Conservation (phyloP, 73 alveolate species). For the Paramecium pentaurelia region DNA sequence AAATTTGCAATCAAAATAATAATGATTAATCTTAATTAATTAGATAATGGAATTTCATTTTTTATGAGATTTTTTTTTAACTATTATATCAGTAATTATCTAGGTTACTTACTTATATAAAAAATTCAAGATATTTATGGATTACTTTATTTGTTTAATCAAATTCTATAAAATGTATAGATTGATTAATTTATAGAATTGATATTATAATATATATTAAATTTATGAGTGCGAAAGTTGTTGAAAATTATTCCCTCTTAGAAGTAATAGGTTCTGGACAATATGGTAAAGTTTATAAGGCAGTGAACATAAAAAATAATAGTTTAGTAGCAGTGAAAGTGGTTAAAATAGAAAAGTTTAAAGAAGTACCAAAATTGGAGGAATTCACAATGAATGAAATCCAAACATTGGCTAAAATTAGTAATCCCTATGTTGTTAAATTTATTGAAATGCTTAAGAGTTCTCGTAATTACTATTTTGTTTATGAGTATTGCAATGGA, state of each 20-base stretch:
- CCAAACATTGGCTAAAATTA: conserved; percentile 51
- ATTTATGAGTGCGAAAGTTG: conserved; percentile 28
- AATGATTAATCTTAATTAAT: not conserved
- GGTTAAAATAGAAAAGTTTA: conserved; percentile 55
- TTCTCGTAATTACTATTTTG: conserved; percentile 35
- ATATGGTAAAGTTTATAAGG: conserved; percentile 63
- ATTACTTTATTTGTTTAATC: not conserved
- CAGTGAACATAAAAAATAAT: conserved; percentile 46
- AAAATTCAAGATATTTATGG: not conserved
- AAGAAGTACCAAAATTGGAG: conserved; percentile 60
- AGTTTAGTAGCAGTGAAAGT: conserved; percentile 55
- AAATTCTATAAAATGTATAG: not conserved
- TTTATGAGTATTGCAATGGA: conserved; percentile 59
- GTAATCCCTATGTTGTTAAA: conserved; percentile 44
- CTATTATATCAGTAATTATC: not conserved
- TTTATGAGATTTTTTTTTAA: not conserved
- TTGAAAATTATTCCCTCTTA: conserved; percentile 50
- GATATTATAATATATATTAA: not conserved
- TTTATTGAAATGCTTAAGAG: conserved; percentile 60
- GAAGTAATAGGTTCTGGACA: conserved; percentile 58
- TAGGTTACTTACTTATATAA: not conserved
- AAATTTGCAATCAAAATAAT: not conserved
- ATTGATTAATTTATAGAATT: not conserved
- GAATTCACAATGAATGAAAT: conserved; percentile 64
- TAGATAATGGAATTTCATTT: not conserved